A percentile compares a stretch with the other conserved stretches of the same genome.
Evolutionary conservation across 192 early-diverging fungal species (phyloP).

Genomic region (Coemansia sp.): DNA sequence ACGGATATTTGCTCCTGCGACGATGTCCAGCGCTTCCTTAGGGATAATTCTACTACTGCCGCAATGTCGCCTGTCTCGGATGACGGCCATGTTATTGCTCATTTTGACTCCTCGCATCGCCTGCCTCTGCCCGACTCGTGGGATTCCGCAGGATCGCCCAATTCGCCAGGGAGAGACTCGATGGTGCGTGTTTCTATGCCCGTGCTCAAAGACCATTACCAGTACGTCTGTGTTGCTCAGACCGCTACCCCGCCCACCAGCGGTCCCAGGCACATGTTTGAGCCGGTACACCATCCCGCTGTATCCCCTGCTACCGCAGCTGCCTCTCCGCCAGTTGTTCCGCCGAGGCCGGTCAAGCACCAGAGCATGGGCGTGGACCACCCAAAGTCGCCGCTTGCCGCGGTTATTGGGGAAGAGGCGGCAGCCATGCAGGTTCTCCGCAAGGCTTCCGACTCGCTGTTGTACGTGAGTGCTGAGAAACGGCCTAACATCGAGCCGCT

Average conservation of each 20-base stretch:
- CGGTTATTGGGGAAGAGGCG: constrained; percentile 14
- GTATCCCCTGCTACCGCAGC: not conserved
- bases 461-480: constrained; percentile 51
- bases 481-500: constrained; percentile 47
- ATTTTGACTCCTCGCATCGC: constrained; percentile 10
- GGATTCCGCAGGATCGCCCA: not conserved
- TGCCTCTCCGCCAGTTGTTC: constrained; percentile 12
- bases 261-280: constrained; percentile 16
- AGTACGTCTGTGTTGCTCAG: constrained; percentile 9
- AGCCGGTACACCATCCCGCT: not conserved
- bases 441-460: constrained; percentile 51
- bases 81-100: constrained; percentile 1
- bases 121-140: constrained; percentile 31
- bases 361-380: constrained; percentile 30
- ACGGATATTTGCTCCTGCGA: constrained; percentile 41
- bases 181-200: constrained; percentile 52
- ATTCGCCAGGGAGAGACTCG: constrained; percentile 13
- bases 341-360: constrained; percentile 29
- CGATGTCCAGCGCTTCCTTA: constrained; percentile 43
- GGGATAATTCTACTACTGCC: constrained; percentile 21
- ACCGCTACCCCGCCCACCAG: constrained; percentile 26
- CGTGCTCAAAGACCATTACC: constrained; percentile 33
- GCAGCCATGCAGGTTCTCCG: constrained; percentile 36
- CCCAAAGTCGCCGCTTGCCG: constrained; percentile 7
- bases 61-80: constrained; percentile 19